Evolutionary conservation across 2,329 filamentous ascomycete species (phyloP).

Genomic region (Alternaria ethzedia): DNA sequence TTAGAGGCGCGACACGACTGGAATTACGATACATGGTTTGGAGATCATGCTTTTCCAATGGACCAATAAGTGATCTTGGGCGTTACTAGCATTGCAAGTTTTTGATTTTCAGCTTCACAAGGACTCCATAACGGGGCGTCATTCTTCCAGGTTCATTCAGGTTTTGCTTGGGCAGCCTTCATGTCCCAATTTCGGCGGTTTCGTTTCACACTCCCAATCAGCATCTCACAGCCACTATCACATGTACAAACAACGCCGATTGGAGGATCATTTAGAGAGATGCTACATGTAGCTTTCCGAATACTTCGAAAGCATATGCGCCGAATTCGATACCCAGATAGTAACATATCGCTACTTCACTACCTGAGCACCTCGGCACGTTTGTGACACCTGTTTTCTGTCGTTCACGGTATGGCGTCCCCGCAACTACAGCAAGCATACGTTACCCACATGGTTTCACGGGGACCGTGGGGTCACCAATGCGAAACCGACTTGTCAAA

Average conservation of each 20-base stretch:
- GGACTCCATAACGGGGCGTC: not conserved
- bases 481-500: conserved; percentile 5
- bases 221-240: conserved; percentile 10
- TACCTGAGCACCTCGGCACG: not conserved
- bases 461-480: conserved; percentile 3
- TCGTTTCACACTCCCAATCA: not conserved
- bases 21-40: conserved; percentile 1
- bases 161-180: not conserved
- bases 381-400: not conserved
- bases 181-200: conserved; percentile 2
- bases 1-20: conserved; percentile 5
- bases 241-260: conserved; percentile 23
- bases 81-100: not conserved
- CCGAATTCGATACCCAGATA: conserved; percentile 6
- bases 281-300: conserved; percentile 1
- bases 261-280: conserved; percentile 2
- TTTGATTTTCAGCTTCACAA: not conserved
- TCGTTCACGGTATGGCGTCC: conserved; percentile 6
- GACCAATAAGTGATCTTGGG: not conserved
- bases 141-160: not conserved
- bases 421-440: conserved; percentile 7
- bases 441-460: conserved; percentile 22
- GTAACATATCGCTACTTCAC: conserved; percentile 1
- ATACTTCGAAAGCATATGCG: conserved; percentile 6
- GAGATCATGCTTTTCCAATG: not conserved